Percentiles rank a stretch among this genome's conserved stretches.
Conservation (phyloP, 495 filamentous ascomycete species). For the Aspergillus cavernicola region DNA sequence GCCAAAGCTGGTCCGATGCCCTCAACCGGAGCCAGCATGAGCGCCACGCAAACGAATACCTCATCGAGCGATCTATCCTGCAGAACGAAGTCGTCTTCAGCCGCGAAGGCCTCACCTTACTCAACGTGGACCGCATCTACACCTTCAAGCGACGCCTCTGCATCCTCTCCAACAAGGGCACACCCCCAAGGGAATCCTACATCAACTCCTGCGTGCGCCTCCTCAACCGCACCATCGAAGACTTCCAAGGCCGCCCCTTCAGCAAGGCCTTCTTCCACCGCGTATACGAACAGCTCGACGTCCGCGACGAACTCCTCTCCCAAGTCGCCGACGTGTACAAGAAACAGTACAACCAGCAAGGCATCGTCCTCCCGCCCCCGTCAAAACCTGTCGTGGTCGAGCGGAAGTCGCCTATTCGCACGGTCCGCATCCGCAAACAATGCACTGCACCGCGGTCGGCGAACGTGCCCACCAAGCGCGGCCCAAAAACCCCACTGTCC, state of each 20-base stretch:
- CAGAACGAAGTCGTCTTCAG: conserved; percentile 70
- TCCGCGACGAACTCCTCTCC: conserved; percentile 49
- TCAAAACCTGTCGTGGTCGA: conserved; percentile 17
- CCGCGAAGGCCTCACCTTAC: conserved; percentile 62
- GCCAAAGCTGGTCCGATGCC: conserved; percentile 42
- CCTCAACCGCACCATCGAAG: conserved; percentile 58
- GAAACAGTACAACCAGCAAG: conserved; percentile 49
- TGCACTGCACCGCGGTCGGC: conserved; percentile 16
- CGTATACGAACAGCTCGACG: conserved; percentile 59
- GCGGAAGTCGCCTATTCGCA: conserved; percentile 22
- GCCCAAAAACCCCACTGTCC: conserved; percentile 42
- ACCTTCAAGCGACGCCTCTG: conserved; percentile 66
- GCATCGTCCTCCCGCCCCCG: conserved; percentile 36
- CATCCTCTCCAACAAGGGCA: conserved; percentile 42
- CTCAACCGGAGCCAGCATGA: conserved; percentile 36
- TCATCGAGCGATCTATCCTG: conserved; percentile 60
- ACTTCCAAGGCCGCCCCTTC: conserved; percentile 55
- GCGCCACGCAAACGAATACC: conserved; percentile 42
- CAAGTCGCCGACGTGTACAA: conserved; percentile 57
- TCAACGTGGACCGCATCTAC: conserved; percentile 69
- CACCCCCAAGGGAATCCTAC: conserved; percentile 32
- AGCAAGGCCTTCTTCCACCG: conserved; percentile 56
- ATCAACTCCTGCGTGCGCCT: conserved; percentile 50
- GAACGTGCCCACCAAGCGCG: conserved; percentile 25
- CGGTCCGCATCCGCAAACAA: conserved; percentile 19